These are phyloP conservation scores for Neurospora sp. DNA, from an alignment of 2,329 filamentous ascomycete species.

Conservation along the genomic window DNA sequence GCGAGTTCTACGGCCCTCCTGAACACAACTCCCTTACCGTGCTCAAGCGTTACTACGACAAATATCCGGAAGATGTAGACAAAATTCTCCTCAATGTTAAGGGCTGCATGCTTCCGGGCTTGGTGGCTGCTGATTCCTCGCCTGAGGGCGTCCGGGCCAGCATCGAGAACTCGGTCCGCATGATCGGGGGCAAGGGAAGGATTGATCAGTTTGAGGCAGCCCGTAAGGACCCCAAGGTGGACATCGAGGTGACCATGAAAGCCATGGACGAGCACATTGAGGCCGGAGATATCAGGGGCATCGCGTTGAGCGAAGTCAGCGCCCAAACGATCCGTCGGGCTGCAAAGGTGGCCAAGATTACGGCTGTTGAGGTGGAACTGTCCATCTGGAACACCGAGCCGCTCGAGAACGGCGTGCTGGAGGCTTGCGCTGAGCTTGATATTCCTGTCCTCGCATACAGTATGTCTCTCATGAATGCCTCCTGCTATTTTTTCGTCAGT, in stretches of 20 bases:
- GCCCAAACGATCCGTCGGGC: constrained; percentile 31
- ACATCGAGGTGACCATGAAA: constrained; percentile 32
- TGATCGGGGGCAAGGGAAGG: constrained; percentile 14
- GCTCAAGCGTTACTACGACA: constrained; percentile 42
- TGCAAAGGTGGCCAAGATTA: constrained; percentile 28
- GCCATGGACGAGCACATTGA: constrained; percentile 28
- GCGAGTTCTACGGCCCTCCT: constrained; percentile 40
- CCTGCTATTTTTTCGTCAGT: neutral
- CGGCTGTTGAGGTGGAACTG: constrained; percentile 37
- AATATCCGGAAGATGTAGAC: constrained; percentile 43
- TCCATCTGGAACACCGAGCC: constrained; percentile 28
- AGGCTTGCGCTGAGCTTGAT: constrained; percentile 47
- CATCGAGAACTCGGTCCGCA: constrained; percentile 35
- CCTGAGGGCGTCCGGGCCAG: constrained; percentile 36
- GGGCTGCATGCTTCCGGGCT: constrained; percentile 30
- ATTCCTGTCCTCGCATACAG: constrained; percentile 65
- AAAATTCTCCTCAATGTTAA: constrained; percentile 48
- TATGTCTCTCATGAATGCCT: constrained; percentile 17
- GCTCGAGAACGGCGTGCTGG: constrained; percentile 26
- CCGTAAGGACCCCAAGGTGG: constrained; percentile 29
- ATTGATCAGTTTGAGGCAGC: constrained; percentile 47
- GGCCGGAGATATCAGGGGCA: constrained; percentile 32
- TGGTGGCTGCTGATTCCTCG: constrained; percentile 29
- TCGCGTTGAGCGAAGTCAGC: constrained; percentile 32
- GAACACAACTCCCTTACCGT: constrained; percentile 42